Conservation (phyloP, 2,329 filamentous ascomycete genomes). For the Phoma sp. region DNA sequence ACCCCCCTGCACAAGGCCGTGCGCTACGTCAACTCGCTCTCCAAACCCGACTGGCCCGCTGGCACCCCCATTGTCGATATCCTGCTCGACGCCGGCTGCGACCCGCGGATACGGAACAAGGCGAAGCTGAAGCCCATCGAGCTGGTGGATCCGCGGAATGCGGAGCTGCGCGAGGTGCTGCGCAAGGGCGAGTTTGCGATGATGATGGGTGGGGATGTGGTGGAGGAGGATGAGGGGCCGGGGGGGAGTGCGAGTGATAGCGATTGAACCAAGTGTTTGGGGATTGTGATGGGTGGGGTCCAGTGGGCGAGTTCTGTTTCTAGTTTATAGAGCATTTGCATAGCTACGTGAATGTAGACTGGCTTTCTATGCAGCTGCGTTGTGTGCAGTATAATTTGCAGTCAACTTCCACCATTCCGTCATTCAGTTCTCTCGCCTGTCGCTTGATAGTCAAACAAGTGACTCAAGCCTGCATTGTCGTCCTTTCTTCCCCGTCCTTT, state of each 20-base stretch:
- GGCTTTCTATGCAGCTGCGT: not conserved
- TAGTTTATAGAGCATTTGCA: slow-evolving; percentile 1
- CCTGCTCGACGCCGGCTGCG: slow-evolving; percentile 80
- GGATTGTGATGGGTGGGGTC: not conserved
- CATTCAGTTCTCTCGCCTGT: no score
- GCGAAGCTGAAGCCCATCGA: slow-evolving; percentile 74
- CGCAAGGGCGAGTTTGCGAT: slow-evolving; percentile 74
- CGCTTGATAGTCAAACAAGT: no score
- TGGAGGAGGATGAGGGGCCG: slow-evolving; percentile 57
- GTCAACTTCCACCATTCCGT: not conserved
- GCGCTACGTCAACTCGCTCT: slow-evolving; percentile 75
- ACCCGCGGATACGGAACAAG: slow-evolving; percentile 72
- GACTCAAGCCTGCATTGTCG: no score
- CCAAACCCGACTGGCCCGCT: slow-evolving; percentile 69
- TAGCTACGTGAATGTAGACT: not conserved
- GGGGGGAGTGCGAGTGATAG: slow-evolving; percentile 59
- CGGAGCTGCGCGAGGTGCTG: slow-evolving; percentile 67
- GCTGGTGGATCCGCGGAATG: slow-evolving; percentile 76
- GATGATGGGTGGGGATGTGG: slow-evolving; percentile 56
- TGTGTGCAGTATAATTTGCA: no score
- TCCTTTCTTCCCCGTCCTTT: not conserved
- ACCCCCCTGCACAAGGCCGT: slow-evolving; percentile 82
- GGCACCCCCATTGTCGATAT: slow-evolving; percentile 75
- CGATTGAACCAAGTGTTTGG: slow-evolving; percentile 30
- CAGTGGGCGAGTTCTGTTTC: not conserved